Percentiles rank a stretch among this genome's conserved stretches.
Conservation (phyloP, 2,329 filamentous ascomycete species). For the Aureobasidium musti region DNA sequence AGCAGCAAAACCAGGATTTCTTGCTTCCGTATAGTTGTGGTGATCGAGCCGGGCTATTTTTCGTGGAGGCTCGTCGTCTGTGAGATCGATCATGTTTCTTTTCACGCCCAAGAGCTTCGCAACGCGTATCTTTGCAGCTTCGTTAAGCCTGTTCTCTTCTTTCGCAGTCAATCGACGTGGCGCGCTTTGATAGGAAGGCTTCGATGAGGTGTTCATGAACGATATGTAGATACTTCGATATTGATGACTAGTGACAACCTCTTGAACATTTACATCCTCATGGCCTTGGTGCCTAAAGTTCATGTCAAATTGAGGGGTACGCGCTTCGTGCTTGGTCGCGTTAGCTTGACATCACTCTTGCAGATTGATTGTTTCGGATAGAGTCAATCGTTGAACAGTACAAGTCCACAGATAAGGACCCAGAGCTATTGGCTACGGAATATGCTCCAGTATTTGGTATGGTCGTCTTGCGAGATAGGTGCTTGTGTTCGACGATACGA, state of each 20-base stretch:
- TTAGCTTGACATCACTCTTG: neutral
- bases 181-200: no score
- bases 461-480: no score
- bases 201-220: neutral
- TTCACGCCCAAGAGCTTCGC: neutral
- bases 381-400: no score
- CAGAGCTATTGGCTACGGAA: no score
- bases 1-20: neutral
- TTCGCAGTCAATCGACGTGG: no score
- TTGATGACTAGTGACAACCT: no score
- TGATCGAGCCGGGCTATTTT: neutral
- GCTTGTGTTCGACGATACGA: no score
- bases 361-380: neutral
- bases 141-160: constrained; percentile 8
- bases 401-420: no score
- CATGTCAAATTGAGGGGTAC: neutral
- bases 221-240: no score
- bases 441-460: no score
- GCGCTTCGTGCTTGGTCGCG: neutral
- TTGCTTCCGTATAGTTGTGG: neutral
- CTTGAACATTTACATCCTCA: neutral
- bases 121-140: neutral
- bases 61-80: constrained; percentile 5
- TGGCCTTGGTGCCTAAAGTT: neutral
- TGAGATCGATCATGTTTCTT: constrained; percentile 6